Evolutionary conservation across 331 rosid genomes (phyloP), one percentile per base, ranked within the genome.

Genomic region (Arachis monticola): DNA sequence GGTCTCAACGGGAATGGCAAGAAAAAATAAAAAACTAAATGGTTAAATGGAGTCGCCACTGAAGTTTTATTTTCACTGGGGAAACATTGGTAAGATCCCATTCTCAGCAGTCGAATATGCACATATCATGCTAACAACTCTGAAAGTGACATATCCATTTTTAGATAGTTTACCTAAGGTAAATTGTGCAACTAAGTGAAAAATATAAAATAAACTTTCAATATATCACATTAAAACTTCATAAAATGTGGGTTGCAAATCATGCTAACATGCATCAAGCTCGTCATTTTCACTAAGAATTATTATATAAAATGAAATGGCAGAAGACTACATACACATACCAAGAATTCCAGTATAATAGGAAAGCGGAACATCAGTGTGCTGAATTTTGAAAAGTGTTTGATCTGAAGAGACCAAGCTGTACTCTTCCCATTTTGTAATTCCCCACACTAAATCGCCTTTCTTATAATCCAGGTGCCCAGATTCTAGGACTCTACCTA

Each of bases 341-440:
- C 80, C 80, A 17, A 68, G 81, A 50, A 77, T 77, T 69, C 81
- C 76, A 6, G 70, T 77, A 41, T 77, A 77, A 38, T 69, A 77
- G 0, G 81, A 77, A 69, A 77, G 81, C 0, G 81, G 81, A 6
- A 69, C 84, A 70, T 76, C 84, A 2, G 66, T 70, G 60, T 81
- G 74, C 66, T 70, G 45, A 51, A 81, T 75, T 32, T 76, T 76
- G 78, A 64, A 76, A 35, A 2, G 41, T 2, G 42, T 38, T 50
- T 7, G 45, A 46, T 64, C 0, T 58, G 81, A 7, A 51, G 84
- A 67, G 60, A 64, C 57, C 58, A 81, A 62, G 10, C 65, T 75
- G 42, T 76, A 81, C 68, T 81, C 84, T 70, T 81, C 81, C 84
- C 84, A 81, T 11, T 27, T 42, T 27, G 76, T 44, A 38, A 45